Evolutionary conservation across 2,329 filamentous ascomycete genomes (phyloP).

Genomic region (Diaporthe australafricana): DNA sequence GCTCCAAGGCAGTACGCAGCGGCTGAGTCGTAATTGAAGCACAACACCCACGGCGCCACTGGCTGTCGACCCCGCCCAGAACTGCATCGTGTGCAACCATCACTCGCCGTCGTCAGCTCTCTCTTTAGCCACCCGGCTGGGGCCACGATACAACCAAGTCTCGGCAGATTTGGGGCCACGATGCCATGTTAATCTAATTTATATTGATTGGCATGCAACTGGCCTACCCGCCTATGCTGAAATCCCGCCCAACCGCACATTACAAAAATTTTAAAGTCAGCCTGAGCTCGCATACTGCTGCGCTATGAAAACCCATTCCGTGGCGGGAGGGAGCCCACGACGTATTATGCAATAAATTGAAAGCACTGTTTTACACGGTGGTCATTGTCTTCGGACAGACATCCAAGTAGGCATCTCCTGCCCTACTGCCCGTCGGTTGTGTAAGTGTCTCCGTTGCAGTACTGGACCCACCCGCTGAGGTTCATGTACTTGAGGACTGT

Average conservation of each 20-base stretch:
- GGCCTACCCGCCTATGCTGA: background rate
- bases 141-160: background rate
- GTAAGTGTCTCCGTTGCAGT: slow-evolving; percentile 55
- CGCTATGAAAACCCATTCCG: background rate
- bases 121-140: background rate
- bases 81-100: background rate
- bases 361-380: background rate
- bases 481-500: slow-evolving; percentile 75
- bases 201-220: background rate
- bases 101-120: background rate
- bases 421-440: slow-evolving; percentile 28
- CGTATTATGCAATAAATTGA: background rate
- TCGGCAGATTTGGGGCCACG: background rate
- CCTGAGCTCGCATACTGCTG: background rate
- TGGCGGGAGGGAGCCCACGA: background rate
- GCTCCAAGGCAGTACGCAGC: no score
- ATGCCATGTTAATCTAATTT: background rate
- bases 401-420: background rate
- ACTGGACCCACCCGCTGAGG: slow-evolving; percentile 72
- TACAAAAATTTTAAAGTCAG: background rate
- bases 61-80: background rate
- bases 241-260: background rate
- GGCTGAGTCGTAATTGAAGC: background rate
- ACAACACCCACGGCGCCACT: background rate
- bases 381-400: background rate